Evolutionary conservation across 176 grass and related monocot species (phyloP), one percentile per base, ranked within the genome.

Genomic region (Dendrocalamus sinicus): DNA sequence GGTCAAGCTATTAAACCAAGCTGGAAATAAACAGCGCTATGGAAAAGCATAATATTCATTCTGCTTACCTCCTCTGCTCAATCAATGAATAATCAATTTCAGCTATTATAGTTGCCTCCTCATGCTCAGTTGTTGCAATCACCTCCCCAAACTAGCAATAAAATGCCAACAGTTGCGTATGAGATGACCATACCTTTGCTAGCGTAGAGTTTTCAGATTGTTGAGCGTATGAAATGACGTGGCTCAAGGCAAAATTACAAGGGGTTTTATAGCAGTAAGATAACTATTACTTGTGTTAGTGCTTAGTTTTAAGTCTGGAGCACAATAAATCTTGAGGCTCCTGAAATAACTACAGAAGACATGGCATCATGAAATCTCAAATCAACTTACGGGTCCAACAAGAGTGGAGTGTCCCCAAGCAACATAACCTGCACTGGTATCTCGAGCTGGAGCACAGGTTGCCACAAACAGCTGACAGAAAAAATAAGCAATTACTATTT

Each of bases 401-500:
- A 99, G 90, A 65, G 92, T 99, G 43, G 94, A 96, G 67, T 99
- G 97, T n/a, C 97, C 92, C 94, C 90, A 96, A 52, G 97, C 92
- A 91, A 88, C 76, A 87, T 94, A 99, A 32, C 90, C 77, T 67
- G 97, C 82, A 85, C 79, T 81, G 22, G 84, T 78, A 76, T 96
- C 79, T 80, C 97, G 90, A 75, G 97, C 89, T 76, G 97, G 92
- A 17, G 62, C 82, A 80, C 97, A 99, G 78, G 94, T 96, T 67
- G 94, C 97, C 20, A 96, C 90, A 89, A 91, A 90, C 37, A 90
- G 76, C 85, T 88, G 67, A 43, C 12, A 90, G n/a, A n/a, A 16
- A 78, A 44, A 47, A 85, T 22, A 40, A 6, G 30, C 5, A 1
- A 53, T 77, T 85, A 85, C 9, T 45, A 77, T 71, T 62, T 37